Base-by-base conservation (phyloP, 768 basidiomycete genomes). In the Mycena filopes region DNA sequence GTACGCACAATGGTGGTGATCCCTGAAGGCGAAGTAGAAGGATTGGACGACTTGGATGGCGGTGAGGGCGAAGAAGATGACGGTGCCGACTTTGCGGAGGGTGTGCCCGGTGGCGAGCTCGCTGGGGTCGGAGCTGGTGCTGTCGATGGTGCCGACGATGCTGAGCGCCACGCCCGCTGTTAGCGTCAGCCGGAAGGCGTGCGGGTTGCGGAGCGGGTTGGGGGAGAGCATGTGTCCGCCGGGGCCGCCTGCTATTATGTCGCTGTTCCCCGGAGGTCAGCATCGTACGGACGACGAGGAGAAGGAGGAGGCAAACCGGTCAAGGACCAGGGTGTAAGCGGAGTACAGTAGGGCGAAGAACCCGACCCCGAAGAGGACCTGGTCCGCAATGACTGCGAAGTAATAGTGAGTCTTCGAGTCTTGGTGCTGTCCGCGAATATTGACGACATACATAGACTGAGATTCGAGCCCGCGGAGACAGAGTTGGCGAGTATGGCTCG, bases 281-380 rank as follows among this genome's bases (percentile, higher is more conserved):
- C n/a, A n/a, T n/a, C n/a, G n/a, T n/a, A n/a, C n/a, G n/a, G n/a
- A n/a, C n/a, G n/a, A n/a, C n/a, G n/a, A n/a, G n/a, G n/a, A n/a
- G n/a, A 28, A 48, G 3, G 47, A 75, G 43, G 55, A 20, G 31
- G 45, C 62, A 5, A 20, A 84, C 83, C 81, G 73, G 57, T 84
- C 81, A 7, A 81, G 66, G 4, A 82, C 79, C 1, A 84, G 75
- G 0, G 75, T 80, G 56, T 80, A 83, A 0, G 80, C 75, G 2
- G 81, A 79, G 58, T 79, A 81, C 16, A 84, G 68, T 12, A 85
- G 72, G 21, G 78, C 80, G 31, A 81, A 79, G 67, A 81, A 84
- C 7, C 83, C 83, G 21, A 81, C 76, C 3, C 79, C 76, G 40
- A 80, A 79, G 26, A 84, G 70, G 11, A 82, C 70, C 66, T 80